A percentile compares a stretch with the other conserved stretches of the same genome.
Conservation (phyloP, 495 filamentous ascomycete species). For the Hypoxylon trugodes region DNA sequence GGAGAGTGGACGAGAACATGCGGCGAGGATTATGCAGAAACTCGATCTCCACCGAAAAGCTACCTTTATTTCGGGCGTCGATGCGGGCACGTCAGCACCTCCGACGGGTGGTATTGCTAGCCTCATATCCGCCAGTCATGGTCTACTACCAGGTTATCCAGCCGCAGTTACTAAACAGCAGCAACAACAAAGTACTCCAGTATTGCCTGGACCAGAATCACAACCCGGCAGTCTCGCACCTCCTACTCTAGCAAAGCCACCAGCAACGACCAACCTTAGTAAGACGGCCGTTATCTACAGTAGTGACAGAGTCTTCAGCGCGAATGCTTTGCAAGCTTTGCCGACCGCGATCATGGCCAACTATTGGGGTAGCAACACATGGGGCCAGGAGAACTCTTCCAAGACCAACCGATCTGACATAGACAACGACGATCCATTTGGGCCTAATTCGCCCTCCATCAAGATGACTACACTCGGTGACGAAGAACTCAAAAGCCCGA, state of each 20-base stretch:
- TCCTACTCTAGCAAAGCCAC: constrained; percentile 81
- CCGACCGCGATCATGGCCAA: constrained; percentile 89
- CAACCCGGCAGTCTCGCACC: constrained; percentile 77
- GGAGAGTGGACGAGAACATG: constrained; percentile 75
- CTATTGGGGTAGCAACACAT: constrained; percentile 87
- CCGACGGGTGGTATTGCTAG: constrained; percentile 80
- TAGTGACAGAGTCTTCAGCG: constrained; percentile 73
- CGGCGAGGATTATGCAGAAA: constrained; percentile 88
- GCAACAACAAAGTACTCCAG: constrained; percentile 25
- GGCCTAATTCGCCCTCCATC: constrained; percentile 44
- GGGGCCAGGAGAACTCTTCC: constrained; percentile 77
- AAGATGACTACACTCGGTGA: constrained; percentile 50
- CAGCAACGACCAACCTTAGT: constrained; percentile 86
- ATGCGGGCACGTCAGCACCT: constrained; percentile 47
- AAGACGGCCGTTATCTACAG: constrained; percentile 84
- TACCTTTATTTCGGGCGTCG: constrained; percentile 57
- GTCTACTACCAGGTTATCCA: constrained; percentile 69
- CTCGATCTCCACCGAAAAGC: constrained; percentile 88
- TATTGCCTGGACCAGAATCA: constrained; percentile 43
- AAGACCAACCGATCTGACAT: constrained; percentile 32
- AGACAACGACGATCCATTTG: constrained; percentile 62
- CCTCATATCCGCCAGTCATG: constrained; percentile 86
- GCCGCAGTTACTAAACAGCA: constrained; percentile 38
- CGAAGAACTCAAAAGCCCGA: constrained; percentile 31
- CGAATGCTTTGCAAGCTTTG: constrained; percentile 72